Conservation (phyloP, 208 protist genomes). For the Leishmania lainsoni region DNA sequence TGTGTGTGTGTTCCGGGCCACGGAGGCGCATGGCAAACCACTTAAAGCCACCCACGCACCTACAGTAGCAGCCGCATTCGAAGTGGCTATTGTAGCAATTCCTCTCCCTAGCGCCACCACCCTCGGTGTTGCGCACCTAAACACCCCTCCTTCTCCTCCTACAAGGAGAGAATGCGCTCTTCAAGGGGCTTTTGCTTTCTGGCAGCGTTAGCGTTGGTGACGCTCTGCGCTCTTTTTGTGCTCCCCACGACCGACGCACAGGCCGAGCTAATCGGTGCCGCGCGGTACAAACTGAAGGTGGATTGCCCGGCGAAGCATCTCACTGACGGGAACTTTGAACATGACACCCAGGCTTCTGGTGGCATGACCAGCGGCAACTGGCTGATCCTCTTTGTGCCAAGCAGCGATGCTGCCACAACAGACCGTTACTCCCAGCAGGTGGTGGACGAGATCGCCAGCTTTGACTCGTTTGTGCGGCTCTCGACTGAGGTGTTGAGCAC, state of each 20-base stretch:
- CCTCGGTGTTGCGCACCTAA: background rate
- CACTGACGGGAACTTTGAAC: conserved; percentile 24
- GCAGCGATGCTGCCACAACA: conserved; percentile 19
- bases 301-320: conserved; percentile 19
- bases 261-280: background rate
- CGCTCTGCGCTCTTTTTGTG: background rate
- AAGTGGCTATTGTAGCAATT: background rate
- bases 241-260: background rate
- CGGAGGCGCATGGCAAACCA: background rate
- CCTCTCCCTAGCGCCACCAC: background rate
- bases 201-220: background rate
- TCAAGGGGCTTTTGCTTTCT: background rate
- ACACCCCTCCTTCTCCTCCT: no score
- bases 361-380: conserved; percentile 37
- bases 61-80: background rate
- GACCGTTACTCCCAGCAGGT: conserved; percentile 20
- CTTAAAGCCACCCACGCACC: background rate
- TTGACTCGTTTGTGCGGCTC: conserved; percentile 21
- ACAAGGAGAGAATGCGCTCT: background rate
- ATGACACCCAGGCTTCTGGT: conserved; percentile 26
- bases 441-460: conserved; percentile 19
- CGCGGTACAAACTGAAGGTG: conserved; percentile 12
- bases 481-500: conserved; percentile 8
- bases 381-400: conserved; percentile 32
- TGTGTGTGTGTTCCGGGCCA: background rate